Conservation (phyloP, 2,329 filamentous ascomycete genomes). For the Nectriaceae sp. region DNA sequence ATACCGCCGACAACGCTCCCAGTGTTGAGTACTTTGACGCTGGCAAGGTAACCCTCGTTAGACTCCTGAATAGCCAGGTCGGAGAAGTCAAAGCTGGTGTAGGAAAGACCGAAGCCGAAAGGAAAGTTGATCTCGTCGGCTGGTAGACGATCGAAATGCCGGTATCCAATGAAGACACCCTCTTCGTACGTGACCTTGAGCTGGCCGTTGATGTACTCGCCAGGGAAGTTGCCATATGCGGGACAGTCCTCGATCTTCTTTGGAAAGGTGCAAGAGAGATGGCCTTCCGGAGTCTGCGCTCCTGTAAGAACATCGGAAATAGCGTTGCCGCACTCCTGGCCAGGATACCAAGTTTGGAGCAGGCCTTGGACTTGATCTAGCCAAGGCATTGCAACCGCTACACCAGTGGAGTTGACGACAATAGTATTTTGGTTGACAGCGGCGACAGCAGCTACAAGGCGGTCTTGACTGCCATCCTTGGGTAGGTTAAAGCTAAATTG, state of each 20-base stretch:
- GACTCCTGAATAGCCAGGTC: conserved; percentile 44
- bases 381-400: conserved; percentile 63
- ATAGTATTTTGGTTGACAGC: conserved; percentile 60
- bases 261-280: conserved; percentile 65
- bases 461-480: conserved; percentile 58
- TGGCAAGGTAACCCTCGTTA: conserved; percentile 43
- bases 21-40: conserved; percentile 58
- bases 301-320: conserved; percentile 69
- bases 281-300: conserved; percentile 64
- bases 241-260: conserved; percentile 62
- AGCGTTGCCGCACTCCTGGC: conserved; percentile 69
- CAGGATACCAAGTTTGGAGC: conserved; percentile 68
- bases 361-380: conserved; percentile 57
- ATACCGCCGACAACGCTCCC: conserved; percentile 51
- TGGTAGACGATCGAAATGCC: conserved; percentile 64
- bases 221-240: conserved; percentile 61
- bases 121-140: conserved; percentile 61
- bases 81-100: conserved; percentile 59
- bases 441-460: conserved; percentile 57
- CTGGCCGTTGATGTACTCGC: conserved; percentile 47
- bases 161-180: conserved; percentile 69
- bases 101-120: conserved; percentile 58
- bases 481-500: conserved; percentile 73
- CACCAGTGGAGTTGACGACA: conserved; percentile 66
- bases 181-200: conserved; percentile 67